A percentile compares a stretch with the other conserved stretches of the same genome.
phyloP scores from a whole-genome alignment of 108 stramenopile species.

The Pseudonitzschia delicatissima region DNA sequence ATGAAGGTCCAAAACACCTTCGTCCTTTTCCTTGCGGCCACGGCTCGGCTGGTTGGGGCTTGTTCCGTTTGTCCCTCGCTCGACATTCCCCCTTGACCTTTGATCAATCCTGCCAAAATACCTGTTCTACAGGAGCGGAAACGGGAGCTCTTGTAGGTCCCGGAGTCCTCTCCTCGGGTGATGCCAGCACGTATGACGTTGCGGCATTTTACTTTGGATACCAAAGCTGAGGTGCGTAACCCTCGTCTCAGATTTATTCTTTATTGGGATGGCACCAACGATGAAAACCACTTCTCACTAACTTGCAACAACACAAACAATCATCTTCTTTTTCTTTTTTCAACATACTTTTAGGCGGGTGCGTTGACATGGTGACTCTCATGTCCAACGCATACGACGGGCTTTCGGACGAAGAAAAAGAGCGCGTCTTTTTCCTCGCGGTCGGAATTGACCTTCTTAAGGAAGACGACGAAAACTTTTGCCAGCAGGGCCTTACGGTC shows the following conservation, averaged over 20 bases:
- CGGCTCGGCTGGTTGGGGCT: no score
- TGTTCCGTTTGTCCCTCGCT: no score
- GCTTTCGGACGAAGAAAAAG: conserved; percentile 1
- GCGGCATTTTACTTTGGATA: conserved; percentile 13
- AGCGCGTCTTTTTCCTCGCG: conserved; percentile 7
- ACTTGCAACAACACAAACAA: no score
- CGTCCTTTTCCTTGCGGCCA: no score
- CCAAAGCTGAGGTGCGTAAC: conserved; percentile 10
- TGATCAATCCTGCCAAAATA: neutral
- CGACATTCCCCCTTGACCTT: no score
- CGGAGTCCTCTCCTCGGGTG: neutral
- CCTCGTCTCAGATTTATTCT: no score
- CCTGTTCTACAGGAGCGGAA: neutral
- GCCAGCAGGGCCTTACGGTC: conserved; percentile 5
- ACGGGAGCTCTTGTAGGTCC: conserved; percentile 5
- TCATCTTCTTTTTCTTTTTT: no score
- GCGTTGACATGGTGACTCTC: conserved; percentile 7
- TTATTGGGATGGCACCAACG: no score
- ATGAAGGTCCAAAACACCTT: no score
- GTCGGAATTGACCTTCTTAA: neutral
- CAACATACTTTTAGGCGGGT: neutral
- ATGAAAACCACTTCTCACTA: no score
- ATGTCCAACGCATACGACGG: conserved; percentile 15
- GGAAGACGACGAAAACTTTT: neutral
- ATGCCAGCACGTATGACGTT: neutral